Conservation (phyloP, 2,329 filamentous ascomycete species). For the Nakataea oryzae region DNA sequence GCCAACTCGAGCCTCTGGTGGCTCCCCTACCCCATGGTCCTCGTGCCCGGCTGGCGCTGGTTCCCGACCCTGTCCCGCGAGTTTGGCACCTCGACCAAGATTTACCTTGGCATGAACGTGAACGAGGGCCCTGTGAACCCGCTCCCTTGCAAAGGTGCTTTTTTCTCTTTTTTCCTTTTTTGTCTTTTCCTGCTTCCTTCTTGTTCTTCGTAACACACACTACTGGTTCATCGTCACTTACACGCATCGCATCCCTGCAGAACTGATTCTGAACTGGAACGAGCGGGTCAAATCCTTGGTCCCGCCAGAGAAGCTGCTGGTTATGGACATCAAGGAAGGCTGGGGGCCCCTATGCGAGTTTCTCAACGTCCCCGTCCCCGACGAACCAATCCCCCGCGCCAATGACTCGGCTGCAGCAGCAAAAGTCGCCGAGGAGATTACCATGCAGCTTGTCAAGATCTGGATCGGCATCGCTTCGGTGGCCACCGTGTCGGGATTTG, state of each 20-base stretch:
- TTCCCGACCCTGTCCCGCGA: not conserved
- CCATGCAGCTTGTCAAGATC: not conserved
- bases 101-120: not conserved
- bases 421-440: slow-evolving; percentile 4
- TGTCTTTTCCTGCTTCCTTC: not conserved
- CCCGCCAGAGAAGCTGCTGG: slow-evolving; percentile 14
- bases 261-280: slow-evolving; percentile 1
- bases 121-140: not conserved
- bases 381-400: slow-evolving; percentile 16
- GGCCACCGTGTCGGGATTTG: not conserved
- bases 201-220: no score
- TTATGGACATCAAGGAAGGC: slow-evolving; percentile 16
- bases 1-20: slow-evolving; percentile 2
- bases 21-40: not conserved
- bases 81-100: slow-evolving; percentile 2
- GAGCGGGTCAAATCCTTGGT: slow-evolving; percentile 8
- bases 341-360: slow-evolving; percentile 23
- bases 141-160: not conserved
- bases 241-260: not conserved
- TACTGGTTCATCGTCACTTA: no score
- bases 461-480: not conserved
- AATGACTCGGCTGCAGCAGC: slow-evolving; percentile 15
- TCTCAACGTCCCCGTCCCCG: slow-evolving; percentile 17
- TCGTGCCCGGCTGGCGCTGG: slow-evolving; percentile 5
- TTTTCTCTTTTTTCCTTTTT: not conserved